A percentile compares a stretch with the other conserved stretches of the same genome.
Conservation (phyloP, 23 red algal species). For the Gracilaria gracilis region DNA sequence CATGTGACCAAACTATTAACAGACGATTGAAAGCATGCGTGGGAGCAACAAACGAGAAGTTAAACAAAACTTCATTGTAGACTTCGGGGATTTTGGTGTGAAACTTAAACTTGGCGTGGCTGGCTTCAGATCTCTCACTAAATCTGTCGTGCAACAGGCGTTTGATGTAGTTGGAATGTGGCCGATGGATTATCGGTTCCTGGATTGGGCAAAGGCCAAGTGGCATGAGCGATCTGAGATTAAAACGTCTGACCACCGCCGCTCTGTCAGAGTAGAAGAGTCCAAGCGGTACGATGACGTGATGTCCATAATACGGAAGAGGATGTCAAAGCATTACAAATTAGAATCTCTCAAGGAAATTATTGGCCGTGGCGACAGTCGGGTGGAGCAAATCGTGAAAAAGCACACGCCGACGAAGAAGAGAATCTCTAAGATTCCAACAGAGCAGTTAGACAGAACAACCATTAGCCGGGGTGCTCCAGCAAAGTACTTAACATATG, state of each 20-base stretch:
- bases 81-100: background rate
- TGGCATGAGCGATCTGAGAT: too few species aligned
- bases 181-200: background rate
- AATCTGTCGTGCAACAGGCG: background rate
- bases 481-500: background rate
- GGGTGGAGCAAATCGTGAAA: background rate
- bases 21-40: background rate
- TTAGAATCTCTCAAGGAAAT: background rate
- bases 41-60: background rate
- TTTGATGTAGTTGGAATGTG: background rate
- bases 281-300: too few species aligned
- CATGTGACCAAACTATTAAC: background rate
- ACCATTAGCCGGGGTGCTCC: background rate
- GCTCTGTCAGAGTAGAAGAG: too few species aligned
- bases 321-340: background rate
- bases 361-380: background rate
- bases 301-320: too few species aligned
- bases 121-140: background rate
- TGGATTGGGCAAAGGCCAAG: background rate
- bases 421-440: background rate
- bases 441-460: background rate
- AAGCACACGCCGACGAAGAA: constrained; percentile 11
- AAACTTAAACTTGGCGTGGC: background rate
- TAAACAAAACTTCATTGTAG: background rate
- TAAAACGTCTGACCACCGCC: too few species aligned